Conservation (phyloP, 208 protist species). For the Angomonas ambiguus region DNA sequence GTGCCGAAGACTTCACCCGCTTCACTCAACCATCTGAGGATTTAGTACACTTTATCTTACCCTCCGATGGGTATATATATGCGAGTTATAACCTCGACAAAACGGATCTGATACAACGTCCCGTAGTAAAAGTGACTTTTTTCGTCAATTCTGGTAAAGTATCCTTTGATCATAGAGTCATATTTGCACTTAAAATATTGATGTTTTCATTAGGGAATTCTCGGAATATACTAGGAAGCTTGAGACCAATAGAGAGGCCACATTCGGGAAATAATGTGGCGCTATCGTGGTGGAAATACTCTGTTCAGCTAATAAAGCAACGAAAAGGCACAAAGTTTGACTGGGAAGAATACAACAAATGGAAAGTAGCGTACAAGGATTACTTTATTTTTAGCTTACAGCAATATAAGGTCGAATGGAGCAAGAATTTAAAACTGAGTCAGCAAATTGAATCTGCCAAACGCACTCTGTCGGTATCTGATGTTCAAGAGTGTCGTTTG, state of each 20-base stretch:
- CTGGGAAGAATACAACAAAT: slow-evolving; percentile 27
- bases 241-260: not conserved
- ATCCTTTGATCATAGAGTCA: not conserved
- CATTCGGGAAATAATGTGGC: not conserved
- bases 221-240: not conserved
- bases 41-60: not conserved
- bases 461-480: slow-evolving; percentile 6
- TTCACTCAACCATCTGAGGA: not conserved
- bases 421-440: not conserved
- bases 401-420: slow-evolving; percentile 1
- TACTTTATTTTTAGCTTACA: slow-evolving; percentile 23
- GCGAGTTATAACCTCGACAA: slow-evolving; percentile 1
- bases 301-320: slow-evolving; percentile 9
- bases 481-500: slow-evolving; percentile 8
- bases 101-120: not conserved
- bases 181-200: not conserved
- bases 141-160: slow-evolving; percentile 3
- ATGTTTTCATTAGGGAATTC: not conserved
- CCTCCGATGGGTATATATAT: not conserved
- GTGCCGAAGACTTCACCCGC: not conserved
- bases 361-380: slow-evolving; percentile 24
- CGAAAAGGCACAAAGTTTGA: slow-evolving; percentile 18
- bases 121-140: not conserved
- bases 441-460: not conserved
- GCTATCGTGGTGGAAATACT: slow-evolving; percentile 14